phyloP scores from a whole-genome alignment of 345 rosid genomes.

The Moringa oleifera region DNA sequence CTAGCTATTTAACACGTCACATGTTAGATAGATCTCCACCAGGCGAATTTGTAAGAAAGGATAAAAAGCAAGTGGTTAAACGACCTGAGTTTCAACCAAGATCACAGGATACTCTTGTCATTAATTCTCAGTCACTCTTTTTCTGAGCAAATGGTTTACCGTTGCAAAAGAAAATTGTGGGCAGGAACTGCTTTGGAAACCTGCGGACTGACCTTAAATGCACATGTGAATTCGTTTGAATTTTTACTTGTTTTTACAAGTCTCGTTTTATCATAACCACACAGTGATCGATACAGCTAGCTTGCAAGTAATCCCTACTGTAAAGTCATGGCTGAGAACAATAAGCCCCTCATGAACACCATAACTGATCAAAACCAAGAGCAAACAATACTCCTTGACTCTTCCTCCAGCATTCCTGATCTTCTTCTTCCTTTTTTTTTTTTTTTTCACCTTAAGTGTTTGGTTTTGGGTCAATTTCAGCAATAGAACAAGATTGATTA shows the following conservation, averaged over 20 bases:
- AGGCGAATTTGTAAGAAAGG: background rate
- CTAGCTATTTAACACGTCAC: too few species aligned
- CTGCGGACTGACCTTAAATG: conserved; percentile 19
- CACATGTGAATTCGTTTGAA: conserved; percentile 29
- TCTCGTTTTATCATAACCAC: conserved; percentile 3
- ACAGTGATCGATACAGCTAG: background rate
- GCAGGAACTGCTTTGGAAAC: conserved; percentile 14
- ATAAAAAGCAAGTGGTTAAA: background rate
- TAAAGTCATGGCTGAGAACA: conserved; percentile 23
- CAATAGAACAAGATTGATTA: too few species aligned
- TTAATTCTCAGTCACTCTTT: background rate
- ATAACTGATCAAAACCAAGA: too few species aligned
- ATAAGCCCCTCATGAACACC: conserved; percentile 25
- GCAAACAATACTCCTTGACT: too few species aligned
- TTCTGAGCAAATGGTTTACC: background rate
- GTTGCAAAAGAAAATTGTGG: background rate
- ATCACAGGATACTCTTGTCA: too few species aligned
- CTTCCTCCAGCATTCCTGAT: too few species aligned
- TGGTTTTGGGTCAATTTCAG: too few species aligned
- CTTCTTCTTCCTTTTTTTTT: too few species aligned
- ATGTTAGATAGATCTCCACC: background rate
- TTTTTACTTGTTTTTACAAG: conserved; percentile 4
- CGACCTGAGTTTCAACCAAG: background rate
- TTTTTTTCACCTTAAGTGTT: too few species aligned
- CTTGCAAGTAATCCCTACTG: conserved; percentile 18